phyloP scores from a whole-genome alignment of 1,284 basidiomycete species.

The Moniliella sp. region DNA sequence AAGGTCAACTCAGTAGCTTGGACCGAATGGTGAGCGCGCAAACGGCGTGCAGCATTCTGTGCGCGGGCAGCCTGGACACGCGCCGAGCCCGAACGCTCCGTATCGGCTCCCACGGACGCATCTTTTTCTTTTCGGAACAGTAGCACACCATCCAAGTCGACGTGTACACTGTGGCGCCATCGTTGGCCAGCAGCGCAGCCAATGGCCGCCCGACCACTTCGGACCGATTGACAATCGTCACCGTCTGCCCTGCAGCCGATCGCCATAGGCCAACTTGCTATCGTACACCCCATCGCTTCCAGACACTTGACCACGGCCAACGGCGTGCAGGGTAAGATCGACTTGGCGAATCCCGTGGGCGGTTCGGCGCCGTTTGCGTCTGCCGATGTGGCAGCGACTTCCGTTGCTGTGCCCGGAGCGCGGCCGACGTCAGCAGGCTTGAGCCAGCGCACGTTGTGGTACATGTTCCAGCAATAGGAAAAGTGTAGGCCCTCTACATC shows the following conservation, averaged over 20 bases:
- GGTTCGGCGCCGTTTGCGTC: constrained; percentile 3
- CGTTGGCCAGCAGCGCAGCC: constrained; percentile 76
- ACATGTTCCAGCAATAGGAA: constrained; percentile 35
- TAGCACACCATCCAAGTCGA: constrained; percentile 77
- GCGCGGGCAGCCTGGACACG: constrained; percentile 38
- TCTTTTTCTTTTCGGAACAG: constrained; percentile 36
- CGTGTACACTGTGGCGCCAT: constrained; percentile 79
- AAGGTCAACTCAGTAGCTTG: constrained; percentile 8
- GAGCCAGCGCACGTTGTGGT: constrained; percentile 33
- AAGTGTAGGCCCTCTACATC: constrained; percentile 91
- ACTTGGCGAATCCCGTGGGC: constrained; percentile 53
- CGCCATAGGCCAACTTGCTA: constrained; percentile 68
- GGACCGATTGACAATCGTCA: constrained; percentile 88
- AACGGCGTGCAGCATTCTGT: constrained; percentile 36
- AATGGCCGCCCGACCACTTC: constrained; percentile 89
- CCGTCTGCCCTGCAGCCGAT: constrained; percentile 72
- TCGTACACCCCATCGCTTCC: constrained; percentile 84
- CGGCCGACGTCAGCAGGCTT: constrained; percentile 22
- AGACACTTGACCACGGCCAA: constrained; percentile 80
- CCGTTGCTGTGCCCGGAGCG: constrained; percentile 25
- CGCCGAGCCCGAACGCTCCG: background rate
- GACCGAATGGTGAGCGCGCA: constrained; percentile 54
- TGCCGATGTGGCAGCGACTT: constrained; percentile 4
- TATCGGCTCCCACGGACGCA: constrained; percentile 2
- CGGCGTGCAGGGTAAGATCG: constrained; percentile 86